phyloP scores from a whole-genome alignment of 306 rosid species.

The Hippophae tibetana region DNA sequence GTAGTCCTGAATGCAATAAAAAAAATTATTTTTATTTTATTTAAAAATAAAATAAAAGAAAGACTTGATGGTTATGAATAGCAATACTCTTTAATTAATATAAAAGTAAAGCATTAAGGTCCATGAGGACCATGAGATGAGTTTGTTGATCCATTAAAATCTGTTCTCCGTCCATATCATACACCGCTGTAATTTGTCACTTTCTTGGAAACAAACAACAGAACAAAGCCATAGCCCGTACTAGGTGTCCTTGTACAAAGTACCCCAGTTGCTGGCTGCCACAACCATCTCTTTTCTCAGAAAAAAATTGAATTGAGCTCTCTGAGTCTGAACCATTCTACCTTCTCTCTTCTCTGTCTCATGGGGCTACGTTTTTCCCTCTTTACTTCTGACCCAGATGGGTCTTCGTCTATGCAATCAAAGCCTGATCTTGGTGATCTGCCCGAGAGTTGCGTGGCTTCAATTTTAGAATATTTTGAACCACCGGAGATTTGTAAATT shows the following conservation, averaged over 20 bases:
- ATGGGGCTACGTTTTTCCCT: conserved; percentile 41
- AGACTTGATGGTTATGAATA: too few species aligned
- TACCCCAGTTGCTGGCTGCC: neutral
- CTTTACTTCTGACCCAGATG: conserved; percentile 13
- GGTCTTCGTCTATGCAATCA: conserved; percentile 14
- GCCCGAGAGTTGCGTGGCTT: conserved; percentile 73
- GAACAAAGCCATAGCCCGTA: conserved; percentile 6
- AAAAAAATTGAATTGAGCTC: neutral
- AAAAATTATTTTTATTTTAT: too few species aligned
- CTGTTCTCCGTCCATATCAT: conserved; percentile 28
- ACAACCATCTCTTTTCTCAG: conserved; percentile 2
- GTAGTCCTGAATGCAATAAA: too few species aligned
- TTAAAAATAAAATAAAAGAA: too few species aligned
- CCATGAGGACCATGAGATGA: too few species aligned
- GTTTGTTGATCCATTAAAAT: too few species aligned
- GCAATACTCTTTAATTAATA: too few species aligned
- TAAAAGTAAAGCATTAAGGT: too few species aligned
- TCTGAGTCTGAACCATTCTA: conserved; percentile 3
- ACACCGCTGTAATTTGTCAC: conserved; percentile 30
- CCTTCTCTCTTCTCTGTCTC: neutral
- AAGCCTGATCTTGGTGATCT: conserved; percentile 52
- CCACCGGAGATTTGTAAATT: conserved; percentile 72
- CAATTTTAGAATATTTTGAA: conserved; percentile 48
- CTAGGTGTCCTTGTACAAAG: conserved; percentile 8
- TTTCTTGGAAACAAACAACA: conserved; percentile 34